Evolutionary conservation across 2,329 filamentous ascomycete species (phyloP).

Genomic region (Trichoderma citrinoviride): DNA sequence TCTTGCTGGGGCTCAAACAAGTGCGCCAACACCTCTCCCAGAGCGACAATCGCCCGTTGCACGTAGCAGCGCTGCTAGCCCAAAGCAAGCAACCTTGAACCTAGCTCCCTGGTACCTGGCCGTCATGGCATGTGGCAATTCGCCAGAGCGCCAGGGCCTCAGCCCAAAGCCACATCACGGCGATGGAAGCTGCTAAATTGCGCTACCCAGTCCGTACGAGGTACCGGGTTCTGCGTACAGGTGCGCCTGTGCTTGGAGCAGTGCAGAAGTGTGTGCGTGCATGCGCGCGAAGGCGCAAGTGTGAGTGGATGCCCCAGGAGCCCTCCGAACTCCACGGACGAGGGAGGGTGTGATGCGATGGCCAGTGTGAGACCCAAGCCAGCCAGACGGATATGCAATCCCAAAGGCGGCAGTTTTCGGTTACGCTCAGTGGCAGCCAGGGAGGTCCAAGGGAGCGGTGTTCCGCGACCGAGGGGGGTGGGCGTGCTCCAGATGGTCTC

Average conservation of each 20-base stretch:
- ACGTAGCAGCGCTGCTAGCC: conserved; percentile 8
- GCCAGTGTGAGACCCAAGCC: conserved; percentile 12
- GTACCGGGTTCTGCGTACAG: neutral
- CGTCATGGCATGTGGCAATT: conserved; percentile 9
- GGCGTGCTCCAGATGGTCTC: neutral
- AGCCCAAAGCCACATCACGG: conserved; percentile 10
- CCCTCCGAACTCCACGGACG: conserved; percentile 11
- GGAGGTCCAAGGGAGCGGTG: conserved; percentile 1
- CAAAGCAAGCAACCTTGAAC: neutral
- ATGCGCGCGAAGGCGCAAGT: conserved; percentile 13
- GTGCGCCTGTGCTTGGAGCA: conserved; percentile 2
- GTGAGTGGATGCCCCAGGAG: conserved; percentile 17
- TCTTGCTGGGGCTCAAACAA: conserved; percentile 11
- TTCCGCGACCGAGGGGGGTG: neutral
- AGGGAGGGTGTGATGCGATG: conserved; percentile 20
- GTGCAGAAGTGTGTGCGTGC: conserved; percentile 16
- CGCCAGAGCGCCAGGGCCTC: conserved; percentile 1
- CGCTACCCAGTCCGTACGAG: too few relatives aligned
- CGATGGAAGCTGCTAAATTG: neutral
- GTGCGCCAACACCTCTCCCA: conserved; percentile 19
- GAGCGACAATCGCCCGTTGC: conserved; percentile 16
- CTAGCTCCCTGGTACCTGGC: conserved; percentile 20
- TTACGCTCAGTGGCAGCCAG: neutral
- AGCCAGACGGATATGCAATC: conserved; percentile 3
- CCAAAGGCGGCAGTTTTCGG: conserved; percentile 18